A percentile compares a stretch with the other conserved stretches of the same genome.
These are phyloP conservation scores for Fomitiporia mediterranea DNA, from an alignment of 1,284 basidiomycete species.

Conservation along the genomic window DNA sequence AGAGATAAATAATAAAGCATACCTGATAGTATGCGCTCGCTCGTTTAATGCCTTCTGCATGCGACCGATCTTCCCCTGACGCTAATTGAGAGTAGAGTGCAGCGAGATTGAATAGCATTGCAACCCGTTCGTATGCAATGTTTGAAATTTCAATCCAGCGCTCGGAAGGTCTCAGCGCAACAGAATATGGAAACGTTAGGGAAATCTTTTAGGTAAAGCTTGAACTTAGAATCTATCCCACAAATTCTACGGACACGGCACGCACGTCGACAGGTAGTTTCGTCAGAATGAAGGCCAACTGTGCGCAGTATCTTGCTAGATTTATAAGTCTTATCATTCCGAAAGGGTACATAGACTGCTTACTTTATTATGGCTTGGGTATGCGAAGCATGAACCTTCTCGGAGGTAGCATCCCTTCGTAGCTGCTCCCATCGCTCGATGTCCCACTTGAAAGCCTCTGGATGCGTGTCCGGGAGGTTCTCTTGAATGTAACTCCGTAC, in stretches of 20 bases:
- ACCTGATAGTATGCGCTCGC: slow-evolving; percentile 73
- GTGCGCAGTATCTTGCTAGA: slow-evolving; percentile 76
- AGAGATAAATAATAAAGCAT: no score
- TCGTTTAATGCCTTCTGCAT: slow-evolving; percentile 72
- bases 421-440: slow-evolving; percentile 68
- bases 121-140: slow-evolving; percentile 73
- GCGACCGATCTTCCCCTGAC: slow-evolving; percentile 60
- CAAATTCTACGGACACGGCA: slow-evolving; percentile 24
- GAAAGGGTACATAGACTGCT: slow-evolving; percentile 18
- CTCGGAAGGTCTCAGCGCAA: slow-evolving; percentile 56
- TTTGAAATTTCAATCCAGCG: slow-evolving; percentile 65
- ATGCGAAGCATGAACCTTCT: slow-evolving; percentile 55
- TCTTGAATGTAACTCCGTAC: slow-evolving; percentile 67
- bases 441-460: slow-evolving; percentile 84
- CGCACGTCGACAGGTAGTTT: slow-evolving; percentile 68
- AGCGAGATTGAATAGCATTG: slow-evolving; percentile 80
- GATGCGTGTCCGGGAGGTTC: slow-evolving; percentile 72
- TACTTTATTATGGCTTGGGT: slow-evolving; percentile 46
- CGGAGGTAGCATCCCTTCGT: slow-evolving; percentile 57
- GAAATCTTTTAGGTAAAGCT: slow-evolving; percentile 54
- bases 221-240: background rate
- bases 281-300: slow-evolving; percentile 73
- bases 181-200: slow-evolving; percentile 71
- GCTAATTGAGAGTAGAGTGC: slow-evolving; percentile 77
- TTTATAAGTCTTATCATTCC: slow-evolving; percentile 10